Base-by-base conservation (phyloP, 2,329 filamentous ascomycete genomes). In the Ascochyta clinopodiicola region DNA sequence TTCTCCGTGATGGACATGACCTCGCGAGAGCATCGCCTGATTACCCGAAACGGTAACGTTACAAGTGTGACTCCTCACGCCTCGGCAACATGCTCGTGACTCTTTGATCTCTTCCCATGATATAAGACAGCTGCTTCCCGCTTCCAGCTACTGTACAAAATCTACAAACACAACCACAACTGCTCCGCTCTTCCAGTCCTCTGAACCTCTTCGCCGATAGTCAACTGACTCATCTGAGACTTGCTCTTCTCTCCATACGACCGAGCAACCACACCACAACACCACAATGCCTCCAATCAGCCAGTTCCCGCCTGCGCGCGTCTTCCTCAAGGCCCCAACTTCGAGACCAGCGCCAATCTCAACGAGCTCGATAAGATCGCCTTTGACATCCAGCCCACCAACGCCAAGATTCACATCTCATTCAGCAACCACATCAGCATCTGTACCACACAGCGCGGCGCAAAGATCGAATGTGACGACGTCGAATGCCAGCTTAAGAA, bases 251-350 rank as follows among this genome's bases (percentile, higher is more conserved):
- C 45, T 45, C 38, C 43, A 19, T 37, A 40, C 42, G 19, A 25
- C 52, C 36, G 46, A 43, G 31, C 25, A 24, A 40, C 21, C 29
- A 43, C 10, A 51, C 38, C 19, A 39, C 31, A 25, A 6, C 42
- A 31, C 22, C 46, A 44, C 36, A 47, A 70, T 70, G 67, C 67
- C 67, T 63, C 59, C 67, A 57, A 57, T 70, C 34, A 69, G 66
- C 58, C 66, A 69, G 60, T 68, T 70, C 37, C 67, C 67, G 10
- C 66, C 67, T 25, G 67, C 67, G 9, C 61, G 67, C 24, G 66
- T 68, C 57, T 70, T 68, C 37, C 49, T 70, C 37, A 68, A 70
- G 49, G 55, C 51, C 6, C 44, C 52, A 43, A 21, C 56, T 32
- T 47, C 51, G 21, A 59, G 45, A 35, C 47, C 52, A 21, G 31